phyloP scores from a whole-genome alignment of 192 early-diverging fungal genomes.

The Coemansia sp. region DNA sequence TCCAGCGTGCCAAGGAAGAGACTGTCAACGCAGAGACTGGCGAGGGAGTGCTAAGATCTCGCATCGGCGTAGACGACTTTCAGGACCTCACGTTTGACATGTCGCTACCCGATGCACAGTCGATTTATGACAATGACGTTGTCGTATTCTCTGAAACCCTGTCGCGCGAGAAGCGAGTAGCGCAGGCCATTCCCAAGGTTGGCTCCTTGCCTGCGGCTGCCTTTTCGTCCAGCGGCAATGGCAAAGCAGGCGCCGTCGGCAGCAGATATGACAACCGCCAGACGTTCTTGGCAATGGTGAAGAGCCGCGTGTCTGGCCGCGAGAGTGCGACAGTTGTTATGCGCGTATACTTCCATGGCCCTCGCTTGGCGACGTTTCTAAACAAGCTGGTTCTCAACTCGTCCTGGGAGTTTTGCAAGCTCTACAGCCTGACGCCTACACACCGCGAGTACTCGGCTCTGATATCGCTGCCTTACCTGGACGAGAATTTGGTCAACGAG shows the following conservation, averaged over 20 bases:
- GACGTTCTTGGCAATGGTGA: slow-evolving; percentile 49
- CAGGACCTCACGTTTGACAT: slow-evolving; percentile 66
- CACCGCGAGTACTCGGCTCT: slow-evolving; percentile 85
- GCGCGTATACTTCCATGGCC: slow-evolving; percentile 27
- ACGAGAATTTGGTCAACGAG: slow-evolving; percentile 61
- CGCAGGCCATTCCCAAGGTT: slow-evolving; percentile 14
- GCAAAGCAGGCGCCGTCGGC: background rate
- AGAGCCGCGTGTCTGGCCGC: slow-evolving; percentile 27
- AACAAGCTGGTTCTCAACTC: slow-evolving; percentile 41
- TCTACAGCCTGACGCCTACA: slow-evolving; percentile 70
- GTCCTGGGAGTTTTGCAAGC: slow-evolving; percentile 45
- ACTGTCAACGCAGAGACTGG: slow-evolving; percentile 29
- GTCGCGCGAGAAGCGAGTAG: slow-evolving; percentile 28
- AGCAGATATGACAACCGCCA: slow-evolving; percentile 20
- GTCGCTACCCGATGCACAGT: slow-evolving; percentile 41
- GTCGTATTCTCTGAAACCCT: slow-evolving; percentile 58
- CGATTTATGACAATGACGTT: slow-evolving; percentile 63
- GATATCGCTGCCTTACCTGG: slow-evolving; percentile 59
- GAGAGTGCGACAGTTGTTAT: slow-evolving; percentile 33
- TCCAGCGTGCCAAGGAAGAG: slow-evolving; percentile 73
- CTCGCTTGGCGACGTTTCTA: slow-evolving; percentile 16
- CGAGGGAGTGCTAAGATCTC: slow-evolving; percentile 51
- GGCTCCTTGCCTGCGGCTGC: background rate
- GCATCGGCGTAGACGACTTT: slow-evolving; percentile 73
- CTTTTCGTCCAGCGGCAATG: background rate